Percentiles rank a stretch among this genome's conserved stretches.
These are phyloP conservation scores for Aspergillus heteromorphus DNA, from an alignment of 495 filamentous ascomycete species.

Conservation along the genomic window DNA sequence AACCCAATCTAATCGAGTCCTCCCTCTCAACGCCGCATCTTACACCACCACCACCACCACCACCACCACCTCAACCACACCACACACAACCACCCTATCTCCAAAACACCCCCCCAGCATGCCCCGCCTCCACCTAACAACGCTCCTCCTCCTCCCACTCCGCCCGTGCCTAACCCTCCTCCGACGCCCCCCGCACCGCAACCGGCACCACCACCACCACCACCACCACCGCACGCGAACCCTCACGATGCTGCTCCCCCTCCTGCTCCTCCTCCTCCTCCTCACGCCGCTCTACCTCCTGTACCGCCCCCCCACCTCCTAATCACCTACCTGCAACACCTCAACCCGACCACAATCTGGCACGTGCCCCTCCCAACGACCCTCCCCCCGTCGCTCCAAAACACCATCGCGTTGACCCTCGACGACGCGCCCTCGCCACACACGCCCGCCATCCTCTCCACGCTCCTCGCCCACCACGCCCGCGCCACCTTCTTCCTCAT, in stretches of 20 bases:
- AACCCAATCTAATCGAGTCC: background rate
- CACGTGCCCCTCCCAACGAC: conserved; percentile 38
- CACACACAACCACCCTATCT: background rate
- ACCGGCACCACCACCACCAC: conserved; percentile 7
- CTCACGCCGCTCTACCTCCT: conserved; percentile 56
- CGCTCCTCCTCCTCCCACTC: background rate
- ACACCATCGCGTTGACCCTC: conserved; percentile 73
- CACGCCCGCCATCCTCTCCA: conserved; percentile 63
- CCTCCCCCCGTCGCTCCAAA: conserved; percentile 16
- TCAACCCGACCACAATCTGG: conserved; percentile 73
- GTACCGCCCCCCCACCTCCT: conserved; percentile 71
- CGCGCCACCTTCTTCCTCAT: conserved; percentile 77
- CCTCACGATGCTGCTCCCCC: conserved; percentile 44
- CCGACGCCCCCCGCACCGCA: background rate
- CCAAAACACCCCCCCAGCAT: background rate
- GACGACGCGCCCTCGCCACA: conserved; percentile 75
- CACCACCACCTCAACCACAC: background rate
- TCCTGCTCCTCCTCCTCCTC: conserved; percentile 42
- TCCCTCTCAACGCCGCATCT: background rate
- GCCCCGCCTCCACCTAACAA: background rate
- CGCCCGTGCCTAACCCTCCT: background rate
- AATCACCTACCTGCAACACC: conserved; percentile 60
- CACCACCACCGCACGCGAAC: conserved; percentile 38
- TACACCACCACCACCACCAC: background rate
- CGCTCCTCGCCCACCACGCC: conserved; percentile 52